These are phyloP conservation scores for Catunica adiposa DNA, from an alignment of 2,329 filamentous ascomycete species.

Conservation along the genomic window DNA sequence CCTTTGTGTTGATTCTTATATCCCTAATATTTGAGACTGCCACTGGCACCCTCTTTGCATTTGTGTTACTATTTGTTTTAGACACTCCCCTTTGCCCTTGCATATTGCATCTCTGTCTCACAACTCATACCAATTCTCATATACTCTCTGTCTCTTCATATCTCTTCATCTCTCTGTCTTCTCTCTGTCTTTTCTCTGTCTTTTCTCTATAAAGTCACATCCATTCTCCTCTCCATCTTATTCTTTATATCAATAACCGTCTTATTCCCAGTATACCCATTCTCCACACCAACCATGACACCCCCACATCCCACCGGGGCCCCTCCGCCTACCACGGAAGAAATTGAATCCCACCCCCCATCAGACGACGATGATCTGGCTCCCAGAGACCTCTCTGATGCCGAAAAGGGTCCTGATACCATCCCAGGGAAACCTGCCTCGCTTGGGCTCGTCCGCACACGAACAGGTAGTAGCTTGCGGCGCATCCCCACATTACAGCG, in stretches of 20 bases:
- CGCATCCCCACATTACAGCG: slow-evolving; percentile 6
- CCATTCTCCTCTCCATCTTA: background rate
- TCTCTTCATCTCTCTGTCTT: background rate
- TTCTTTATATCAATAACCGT: background rate
- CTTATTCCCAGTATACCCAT: background rate
- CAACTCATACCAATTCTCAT: background rate
- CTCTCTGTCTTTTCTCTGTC: background rate
- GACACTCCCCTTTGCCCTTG: background rate
- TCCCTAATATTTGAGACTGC: too few species aligned
- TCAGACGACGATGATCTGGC: slow-evolving; percentile 1
- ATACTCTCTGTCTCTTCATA: too few species aligned
- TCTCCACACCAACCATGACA: background rate
- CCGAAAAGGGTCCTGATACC: background rate
- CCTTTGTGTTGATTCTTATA: too few species aligned
- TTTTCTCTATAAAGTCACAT: background rate
- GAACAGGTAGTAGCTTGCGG: slow-evolving; percentile 7
- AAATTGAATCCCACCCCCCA: slow-evolving; percentile 1
- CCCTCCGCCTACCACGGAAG: background rate
- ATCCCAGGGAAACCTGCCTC: background rate
- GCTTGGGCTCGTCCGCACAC: background rate
- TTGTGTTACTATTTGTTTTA: background rate
- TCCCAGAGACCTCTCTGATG: background rate
- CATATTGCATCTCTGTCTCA: background rate
- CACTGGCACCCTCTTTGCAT: too few species aligned
- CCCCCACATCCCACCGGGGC: background rate